Percentiles rank a stretch among this genome's conserved stretches.
Evolutionary conservation across 306 rosid genomes (phyloP).

Genomic region (Albizia julibrissin): DNA sequence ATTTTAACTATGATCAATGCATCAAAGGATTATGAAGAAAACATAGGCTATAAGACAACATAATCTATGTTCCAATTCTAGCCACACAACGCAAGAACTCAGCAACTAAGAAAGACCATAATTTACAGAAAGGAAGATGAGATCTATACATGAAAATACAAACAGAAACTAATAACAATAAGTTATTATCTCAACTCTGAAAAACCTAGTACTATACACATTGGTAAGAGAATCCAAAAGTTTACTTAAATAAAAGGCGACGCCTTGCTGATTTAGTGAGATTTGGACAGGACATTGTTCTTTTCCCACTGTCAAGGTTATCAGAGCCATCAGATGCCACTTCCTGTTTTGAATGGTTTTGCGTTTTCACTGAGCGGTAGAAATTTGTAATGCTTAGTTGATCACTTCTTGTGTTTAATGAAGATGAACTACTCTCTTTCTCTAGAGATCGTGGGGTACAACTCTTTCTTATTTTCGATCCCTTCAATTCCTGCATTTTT

Average conservation of each 20-base stretch:
- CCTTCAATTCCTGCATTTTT: conserved; percentile 63
- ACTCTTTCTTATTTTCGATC: conserved; percentile 50
- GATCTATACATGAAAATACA: background rate
- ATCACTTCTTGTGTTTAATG: conserved; percentile 42
- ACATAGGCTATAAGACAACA: background rate
- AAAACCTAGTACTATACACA: background rate
- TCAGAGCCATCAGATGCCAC: conserved; percentile 37
- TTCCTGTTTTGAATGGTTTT: conserved; percentile 41
- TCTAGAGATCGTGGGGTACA: conserved; percentile 37
- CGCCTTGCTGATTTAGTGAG: conserved; percentile 79
- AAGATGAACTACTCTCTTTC: conserved; percentile 40
- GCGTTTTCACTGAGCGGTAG: conserved; percentile 62
- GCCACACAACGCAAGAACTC: background rate
- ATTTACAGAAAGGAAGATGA: background rate
- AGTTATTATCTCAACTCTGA: background rate
- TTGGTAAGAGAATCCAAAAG: no score
- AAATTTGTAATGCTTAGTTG: conserved; percentile 75
- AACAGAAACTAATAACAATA: background rate
- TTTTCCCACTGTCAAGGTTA: conserved; percentile 39
- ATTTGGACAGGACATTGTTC: conserved; percentile 46
- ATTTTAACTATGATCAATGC: no score
- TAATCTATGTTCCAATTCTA: background rate
- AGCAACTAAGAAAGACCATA: background rate
- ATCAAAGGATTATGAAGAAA: background rate
- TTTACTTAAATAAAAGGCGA: conserved; percentile 69